Percentiles rank a stretch among this genome's conserved stretches.
Evolutionary conservation across 257 asterid species (phyloP).

Genomic region (Ophiorrhiza pumila): DNA sequence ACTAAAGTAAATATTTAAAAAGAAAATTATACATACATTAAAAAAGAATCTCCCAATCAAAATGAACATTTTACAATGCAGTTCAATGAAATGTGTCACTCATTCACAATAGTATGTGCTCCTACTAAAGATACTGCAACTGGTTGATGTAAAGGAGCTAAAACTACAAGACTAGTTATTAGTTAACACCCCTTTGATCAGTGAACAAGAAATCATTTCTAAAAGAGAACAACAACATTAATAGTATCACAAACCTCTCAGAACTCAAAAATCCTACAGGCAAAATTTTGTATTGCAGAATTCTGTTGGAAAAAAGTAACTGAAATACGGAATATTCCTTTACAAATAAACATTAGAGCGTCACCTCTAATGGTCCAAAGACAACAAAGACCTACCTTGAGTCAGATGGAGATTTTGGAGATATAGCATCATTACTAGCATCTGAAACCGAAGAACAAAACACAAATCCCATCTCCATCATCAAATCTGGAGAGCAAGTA

Average conservation of each 20-base stretch:
- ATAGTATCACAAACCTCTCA: neutral
- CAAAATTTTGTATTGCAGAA: neutral
- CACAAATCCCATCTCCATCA: slow-evolving; percentile 15
- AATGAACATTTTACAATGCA: slow-evolving; percentile 10
- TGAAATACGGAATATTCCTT: neutral
- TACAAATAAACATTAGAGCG: neutral
- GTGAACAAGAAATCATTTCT: neutral
- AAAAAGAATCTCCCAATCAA: slow-evolving; percentile 32
- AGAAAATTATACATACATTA: neutral
- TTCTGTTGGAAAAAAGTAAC: neutral
- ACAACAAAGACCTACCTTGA: slow-evolving; percentile 34
- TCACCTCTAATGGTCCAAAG: neutral
- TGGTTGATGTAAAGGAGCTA: neutral
- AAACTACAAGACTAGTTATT: neutral
- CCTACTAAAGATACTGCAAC: neutral
- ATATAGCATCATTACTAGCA: slow-evolving; percentile 35
- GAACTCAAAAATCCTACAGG: neutral
- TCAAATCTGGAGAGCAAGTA: slow-evolving; percentile 15
- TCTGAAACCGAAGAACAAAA: slow-evolving; percentile 43
- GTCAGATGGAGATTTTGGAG: slow-evolving; percentile 40
- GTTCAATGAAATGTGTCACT: neutral
- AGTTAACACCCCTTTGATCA: neutral
- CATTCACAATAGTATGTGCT: neutral
- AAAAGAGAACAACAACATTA: neutral
- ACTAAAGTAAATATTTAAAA: slow-evolving; percentile 25